These are phyloP conservation scores for Eragrostis tef DNA, from an alignment of 202 grass and related monocot species.

Conservation along the genomic window DNA sequence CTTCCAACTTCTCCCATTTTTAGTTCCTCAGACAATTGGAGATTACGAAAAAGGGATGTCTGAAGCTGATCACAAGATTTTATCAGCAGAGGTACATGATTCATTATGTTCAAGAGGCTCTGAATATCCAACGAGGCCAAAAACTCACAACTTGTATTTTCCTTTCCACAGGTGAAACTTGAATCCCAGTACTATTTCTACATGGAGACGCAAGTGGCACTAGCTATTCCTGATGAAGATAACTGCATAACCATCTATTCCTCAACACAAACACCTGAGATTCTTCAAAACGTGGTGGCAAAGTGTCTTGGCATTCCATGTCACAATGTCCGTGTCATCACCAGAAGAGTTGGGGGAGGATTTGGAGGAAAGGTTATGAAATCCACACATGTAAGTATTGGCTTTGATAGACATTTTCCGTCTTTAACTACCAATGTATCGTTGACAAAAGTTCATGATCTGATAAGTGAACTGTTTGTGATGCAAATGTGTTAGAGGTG, in stretches of 20 bases:
- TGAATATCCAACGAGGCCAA: too few species aligned
- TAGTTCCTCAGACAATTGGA: slow-evolving; percentile 48
- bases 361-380: slow-evolving; percentile 79
- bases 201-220: slow-evolving; percentile 66
- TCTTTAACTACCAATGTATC: slow-evolving; percentile 16
- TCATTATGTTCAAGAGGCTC: background rate
- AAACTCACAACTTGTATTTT: background rate
- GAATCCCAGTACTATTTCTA: slow-evolving; percentile 85
- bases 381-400: slow-evolving; percentile 55
- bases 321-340: slow-evolving; percentile 74
- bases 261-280: slow-evolving; percentile 51
- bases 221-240: slow-evolving; percentile 80
- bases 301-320: slow-evolving; percentile 69
- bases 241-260: slow-evolving; percentile 69
- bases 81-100: slow-evolving; percentile 58
- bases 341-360: slow-evolving; percentile 76
- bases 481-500: slow-evolving; percentile 14
- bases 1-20: slow-evolving; percentile 44
- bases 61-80: slow-evolving; percentile 73
- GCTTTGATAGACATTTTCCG: background rate
- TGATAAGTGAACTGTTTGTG: background rate
- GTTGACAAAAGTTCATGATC: background rate
- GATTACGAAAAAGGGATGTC: slow-evolving; percentile 67
- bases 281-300: slow-evolving; percentile 53
- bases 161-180: slow-evolving; percentile 63